A percentile compares a stretch with the other conserved stretches of the same genome.
These are phyloP conservation scores for Talaromyces adpressus DNA, from an alignment of 495 filamentous ascomycete genomes.

Conservation along the genomic window DNA sequence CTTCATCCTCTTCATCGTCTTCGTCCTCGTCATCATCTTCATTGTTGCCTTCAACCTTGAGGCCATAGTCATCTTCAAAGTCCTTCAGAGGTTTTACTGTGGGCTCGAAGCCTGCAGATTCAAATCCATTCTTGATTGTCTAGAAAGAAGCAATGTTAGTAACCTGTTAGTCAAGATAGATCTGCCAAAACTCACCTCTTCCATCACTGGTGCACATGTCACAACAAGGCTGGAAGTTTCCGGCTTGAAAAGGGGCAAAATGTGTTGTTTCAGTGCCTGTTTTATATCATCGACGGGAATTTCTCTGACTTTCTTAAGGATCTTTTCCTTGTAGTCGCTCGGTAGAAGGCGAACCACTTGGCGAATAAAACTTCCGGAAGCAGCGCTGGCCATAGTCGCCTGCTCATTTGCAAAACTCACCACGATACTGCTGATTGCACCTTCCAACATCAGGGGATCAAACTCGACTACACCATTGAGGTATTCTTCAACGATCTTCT, in stretches of 20 bases:
- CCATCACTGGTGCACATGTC: conserved; percentile 80
- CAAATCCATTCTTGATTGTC: conserved; percentile 65
- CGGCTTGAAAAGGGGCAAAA: conserved; percentile 73
- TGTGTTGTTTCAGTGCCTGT: conserved; percentile 61
- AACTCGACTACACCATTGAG: conserved; percentile 55
- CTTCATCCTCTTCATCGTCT: conserved; percentile 44
- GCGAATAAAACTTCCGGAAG: conserved; percentile 71
- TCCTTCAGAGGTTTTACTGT: conserved; percentile 65
- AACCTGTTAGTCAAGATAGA: not conserved
- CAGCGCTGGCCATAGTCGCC: conserved; percentile 71
- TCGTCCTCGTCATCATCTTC: conserved; percentile 60
- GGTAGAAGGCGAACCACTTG: conserved; percentile 70
- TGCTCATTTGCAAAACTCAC: conserved; percentile 80
- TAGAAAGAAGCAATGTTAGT: conserved; percentile 23
- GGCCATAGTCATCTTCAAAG: conserved; percentile 89
- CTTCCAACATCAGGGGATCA: conserved; percentile 78
- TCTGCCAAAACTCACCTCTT: conserved; percentile 54
- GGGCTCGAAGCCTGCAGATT: conserved; percentile 68
- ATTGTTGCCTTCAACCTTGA: conserved; percentile 62
- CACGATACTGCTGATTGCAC: conserved; percentile 82
- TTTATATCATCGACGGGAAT: conserved; percentile 74
- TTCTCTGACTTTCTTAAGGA: conserved; percentile 68
- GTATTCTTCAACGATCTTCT: conserved; percentile 64
- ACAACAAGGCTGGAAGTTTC: conserved; percentile 74
- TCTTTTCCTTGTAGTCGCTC: conserved; percentile 68